Evolutionary conservation across 2,329 filamentous ascomycete species (phyloP).

Genomic region (Cercospora sojina): DNA sequence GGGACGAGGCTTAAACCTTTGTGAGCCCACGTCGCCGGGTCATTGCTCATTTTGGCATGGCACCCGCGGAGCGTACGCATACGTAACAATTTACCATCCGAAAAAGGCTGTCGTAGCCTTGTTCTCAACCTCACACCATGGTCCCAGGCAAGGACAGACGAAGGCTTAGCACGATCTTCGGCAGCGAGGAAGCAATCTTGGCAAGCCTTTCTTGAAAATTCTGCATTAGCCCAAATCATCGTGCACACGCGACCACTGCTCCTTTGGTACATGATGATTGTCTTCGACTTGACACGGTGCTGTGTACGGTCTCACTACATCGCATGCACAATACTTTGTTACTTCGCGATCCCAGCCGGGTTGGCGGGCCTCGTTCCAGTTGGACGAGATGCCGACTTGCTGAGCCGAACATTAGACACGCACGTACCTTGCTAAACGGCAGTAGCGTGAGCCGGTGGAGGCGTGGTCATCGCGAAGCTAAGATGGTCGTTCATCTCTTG

Average conservation of each 20-base stretch:
- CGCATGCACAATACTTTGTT: neutral
- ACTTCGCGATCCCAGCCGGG: neutral
- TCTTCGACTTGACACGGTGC: neutral
- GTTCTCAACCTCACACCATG: neutral
- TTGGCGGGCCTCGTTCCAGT: neutral
- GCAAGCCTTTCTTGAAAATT: neutral
- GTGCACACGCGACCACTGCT: neutral
- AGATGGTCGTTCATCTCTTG: slow-evolving; percentile 6
- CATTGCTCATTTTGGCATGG: slow-evolving; percentile 7
- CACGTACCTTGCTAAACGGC: neutral
- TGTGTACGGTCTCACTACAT: neutral
- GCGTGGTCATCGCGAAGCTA: neutral
- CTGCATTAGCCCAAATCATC: neutral
- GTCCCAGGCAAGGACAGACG: slow-evolving; percentile 7
- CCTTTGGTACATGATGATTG: neutral
- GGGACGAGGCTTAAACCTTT: slow-evolving; percentile 13
- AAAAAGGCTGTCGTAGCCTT: slow-evolving; percentile 1
- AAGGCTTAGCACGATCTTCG: slow-evolving; percentile 12
- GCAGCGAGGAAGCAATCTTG: slow-evolving; percentile 5
- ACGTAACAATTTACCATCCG: neutral
- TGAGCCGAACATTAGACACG: neutral
- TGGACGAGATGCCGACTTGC: neutral
- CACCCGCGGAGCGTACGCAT: neutral
- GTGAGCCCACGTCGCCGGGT: neutral
- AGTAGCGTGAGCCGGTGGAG: neutral